Evolutionary conservation across 176 grass and related monocot genomes (phyloP).

Genomic region (Leersia perrieri): DNA sequence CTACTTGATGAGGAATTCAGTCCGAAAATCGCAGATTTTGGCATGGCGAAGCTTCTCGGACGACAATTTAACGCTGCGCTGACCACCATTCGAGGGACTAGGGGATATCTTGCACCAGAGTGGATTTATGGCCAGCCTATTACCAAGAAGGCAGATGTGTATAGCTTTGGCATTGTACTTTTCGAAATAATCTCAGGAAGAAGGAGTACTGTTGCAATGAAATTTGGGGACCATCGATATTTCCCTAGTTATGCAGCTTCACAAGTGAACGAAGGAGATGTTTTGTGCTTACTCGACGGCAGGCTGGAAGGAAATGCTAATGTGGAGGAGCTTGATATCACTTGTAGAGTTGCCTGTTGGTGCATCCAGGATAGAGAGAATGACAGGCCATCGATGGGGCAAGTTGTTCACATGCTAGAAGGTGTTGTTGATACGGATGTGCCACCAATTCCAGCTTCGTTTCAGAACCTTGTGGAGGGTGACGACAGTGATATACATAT

Average conservation of each 20-base stretch:
- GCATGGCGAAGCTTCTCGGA: slow-evolving; percentile 53
- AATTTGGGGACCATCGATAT: neutral
- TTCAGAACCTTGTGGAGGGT: slow-evolving; percentile 32
- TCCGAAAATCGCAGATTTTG: slow-evolving; percentile 55
- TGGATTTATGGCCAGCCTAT: slow-evolving; percentile 46
- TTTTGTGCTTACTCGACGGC: slow-evolving; percentile 37
- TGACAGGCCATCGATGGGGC: slow-evolving; percentile 39
- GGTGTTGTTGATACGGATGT: slow-evolving; percentile 15
- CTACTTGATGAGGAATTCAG: slow-evolving; percentile 42
- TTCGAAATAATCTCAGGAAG: slow-evolving; percentile 49
- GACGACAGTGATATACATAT: slow-evolving; percentile 10
- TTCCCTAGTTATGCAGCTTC: slow-evolving; percentile 34
- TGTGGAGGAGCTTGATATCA: slow-evolving; percentile 24
- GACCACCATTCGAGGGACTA: slow-evolving; percentile 50
- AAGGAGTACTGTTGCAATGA: slow-evolving; percentile 24
- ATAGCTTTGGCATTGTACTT: slow-evolving; percentile 59
- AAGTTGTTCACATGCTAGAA: slow-evolving; percentile 51
- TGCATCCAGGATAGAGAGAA: slow-evolving; percentile 52
- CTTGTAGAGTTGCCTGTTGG: slow-evolving; percentile 50
- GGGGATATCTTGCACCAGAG: slow-evolving; percentile 55
- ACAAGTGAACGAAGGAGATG: slow-evolving; percentile 42
- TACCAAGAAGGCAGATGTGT: slow-evolving; percentile 55
- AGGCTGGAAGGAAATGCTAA: slow-evolving; percentile 33
- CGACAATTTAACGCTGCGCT: slow-evolving; percentile 43
- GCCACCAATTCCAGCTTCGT: slow-evolving; percentile 38